Evolutionary conservation across 495 filamentous ascomycete genomes (phyloP), one percentile per base, ranked within the genome.

Genomic region (Penicillium desertorum): DNA sequence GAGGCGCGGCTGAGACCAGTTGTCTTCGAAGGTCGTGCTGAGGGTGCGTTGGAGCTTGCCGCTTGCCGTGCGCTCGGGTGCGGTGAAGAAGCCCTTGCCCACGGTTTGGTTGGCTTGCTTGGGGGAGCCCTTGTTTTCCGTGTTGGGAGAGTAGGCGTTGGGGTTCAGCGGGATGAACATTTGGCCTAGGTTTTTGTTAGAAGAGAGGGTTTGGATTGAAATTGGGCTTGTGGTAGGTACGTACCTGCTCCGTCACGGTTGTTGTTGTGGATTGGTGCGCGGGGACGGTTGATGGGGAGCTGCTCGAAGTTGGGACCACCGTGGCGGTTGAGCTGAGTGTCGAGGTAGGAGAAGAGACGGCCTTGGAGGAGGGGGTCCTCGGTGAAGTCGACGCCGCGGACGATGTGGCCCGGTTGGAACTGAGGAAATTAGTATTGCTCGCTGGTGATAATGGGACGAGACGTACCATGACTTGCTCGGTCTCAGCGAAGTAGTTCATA

Each of bases 401-500:
- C 85, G 54, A 91, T 77, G 60, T 77, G 76, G 46, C 75, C 68
- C 2, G 73, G 71, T 64, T 77, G 73, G 57, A 69, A 67, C 61
- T 67, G 32, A 16, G 20, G 20, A 17, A 10, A 43, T 58, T 60
- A 65, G 43, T n/a, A 37, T 42, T 64, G 30, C 16, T 29, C 4
- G 3, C 4, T 29, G 32, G 44, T 27, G 39, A 47, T 19, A 3
- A 29, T 39, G 39, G 23, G 2, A 32, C 14, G n/a, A 32, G 36
- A 73, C 77, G 46, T 69, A 86, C 83, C 82, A 86, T 85, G 63
- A 83, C 71, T 68, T 90, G 86, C 68, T 91, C 88, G 0, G 86
- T 88, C 67, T 90, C 88, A 10, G 88, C 87, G 66, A 92, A 92
- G 76, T 87, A 92, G 72, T 92, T 90, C 30, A 67, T 75, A 0